Percentiles rank a stretch among this genome's conserved stretches.
Evolutionary conservation across 2,329 filamentous ascomycete species (phyloP).

Genomic region (Bipolaris bicolor): DNA sequence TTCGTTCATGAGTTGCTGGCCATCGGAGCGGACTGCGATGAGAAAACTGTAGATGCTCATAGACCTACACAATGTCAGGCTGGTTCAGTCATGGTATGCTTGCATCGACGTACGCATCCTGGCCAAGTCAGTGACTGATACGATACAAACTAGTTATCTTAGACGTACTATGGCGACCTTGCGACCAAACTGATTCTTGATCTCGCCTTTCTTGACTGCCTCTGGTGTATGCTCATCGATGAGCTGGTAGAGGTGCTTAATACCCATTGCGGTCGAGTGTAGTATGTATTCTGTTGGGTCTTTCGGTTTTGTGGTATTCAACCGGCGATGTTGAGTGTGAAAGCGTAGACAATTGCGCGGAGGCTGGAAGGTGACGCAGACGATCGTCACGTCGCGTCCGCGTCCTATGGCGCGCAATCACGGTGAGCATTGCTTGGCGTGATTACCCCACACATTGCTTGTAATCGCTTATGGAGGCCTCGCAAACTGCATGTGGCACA

Average conservation of each 20-base stretch:
- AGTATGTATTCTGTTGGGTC: background rate
- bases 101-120: constrained; percentile 54
- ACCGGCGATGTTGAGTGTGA: constrained; percentile 4
- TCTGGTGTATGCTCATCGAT: constrained; percentile 85
- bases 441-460: constrained; percentile 13
- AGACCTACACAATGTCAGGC: constrained; percentile 62
- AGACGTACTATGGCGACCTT: constrained; percentile 90
- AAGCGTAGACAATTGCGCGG: constrained; percentile 16
- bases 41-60: constrained; percentile 99
- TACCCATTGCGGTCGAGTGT: constrained; percentile 42
- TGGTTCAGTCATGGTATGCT: background rate
- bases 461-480: constrained; percentile 12
- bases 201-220: constrained; percentile 93
- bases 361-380: constrained; percentile 26
- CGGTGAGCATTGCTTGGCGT: constrained; percentile 35
- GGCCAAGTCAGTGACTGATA: constrained; percentile 28
- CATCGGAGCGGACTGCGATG: constrained; percentile 94
- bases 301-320: background rate
- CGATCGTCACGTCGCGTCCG: constrained; percentile 35
- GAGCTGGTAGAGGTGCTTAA: constrained; percentile 55
- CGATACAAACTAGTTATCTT: background rate
- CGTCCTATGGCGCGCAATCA: constrained; percentile 36
- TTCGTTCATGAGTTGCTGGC: constrained; percentile 94
- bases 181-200: constrained; percentile 98
- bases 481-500: constrained; percentile 1